Percentiles rank a stretch among this genome's conserved stretches.
Conservation (phyloP, 441 rosid species). For the Cnidoscolus chayamansa region DNA sequence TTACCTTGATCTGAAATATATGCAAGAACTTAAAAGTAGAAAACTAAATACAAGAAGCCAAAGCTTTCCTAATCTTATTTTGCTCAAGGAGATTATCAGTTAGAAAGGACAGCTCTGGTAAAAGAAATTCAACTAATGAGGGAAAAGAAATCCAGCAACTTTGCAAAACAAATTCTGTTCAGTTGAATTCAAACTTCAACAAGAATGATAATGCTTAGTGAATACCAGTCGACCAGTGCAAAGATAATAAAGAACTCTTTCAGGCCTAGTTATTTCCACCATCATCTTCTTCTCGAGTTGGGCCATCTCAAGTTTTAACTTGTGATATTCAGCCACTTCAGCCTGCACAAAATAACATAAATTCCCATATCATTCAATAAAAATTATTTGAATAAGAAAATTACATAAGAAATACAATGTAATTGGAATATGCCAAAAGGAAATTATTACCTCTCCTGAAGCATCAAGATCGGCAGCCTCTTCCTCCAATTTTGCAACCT, state of each 20-base stretch:
- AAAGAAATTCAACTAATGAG: neutral
- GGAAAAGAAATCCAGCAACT: neutral
- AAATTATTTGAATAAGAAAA: constrained; percentile 10
- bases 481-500: constrained; percentile 79
- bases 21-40: constrained; percentile 17
- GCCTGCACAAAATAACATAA: constrained; percentile 44
- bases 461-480: constrained; percentile 89
- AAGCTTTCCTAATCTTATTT: constrained; percentile 1
- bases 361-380: neutral
- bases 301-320: constrained; percentile 75
- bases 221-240: constrained; percentile 91
- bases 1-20: constrained; percentile 71
- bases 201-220: constrained; percentile 13
- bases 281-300: constrained; percentile 89
- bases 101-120: neutral
- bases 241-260: constrained; percentile 80
- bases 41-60: constrained; percentile 1
- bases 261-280: constrained; percentile 92
- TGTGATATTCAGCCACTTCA: constrained; percentile 89
- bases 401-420: neutral
- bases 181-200: constrained; percentile 2
- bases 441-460: constrained; percentile 72
- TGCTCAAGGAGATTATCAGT: neutral
- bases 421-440: neutral
- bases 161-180: neutral